These are phyloP conservation scores for Penicillium odoratum DNA, from an alignment of 495 filamentous ascomycete species.

Conservation along the genomic window DNA sequence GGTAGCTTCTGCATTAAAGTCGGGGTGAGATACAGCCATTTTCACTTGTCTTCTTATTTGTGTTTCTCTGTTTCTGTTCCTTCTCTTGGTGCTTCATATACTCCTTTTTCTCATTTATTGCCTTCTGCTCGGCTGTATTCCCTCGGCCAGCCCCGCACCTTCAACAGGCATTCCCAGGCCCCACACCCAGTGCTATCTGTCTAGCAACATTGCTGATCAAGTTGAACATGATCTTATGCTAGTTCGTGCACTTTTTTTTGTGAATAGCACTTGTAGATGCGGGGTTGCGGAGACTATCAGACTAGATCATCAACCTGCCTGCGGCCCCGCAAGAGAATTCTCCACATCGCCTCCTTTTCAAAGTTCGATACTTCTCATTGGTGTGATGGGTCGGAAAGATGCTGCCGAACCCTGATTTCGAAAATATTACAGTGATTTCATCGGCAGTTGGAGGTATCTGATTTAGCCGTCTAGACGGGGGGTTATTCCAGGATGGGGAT, in stretches of 20 bases:
- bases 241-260: not conserved
- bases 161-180: not conserved
- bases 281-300: conserved; percentile 15
- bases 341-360: conserved; percentile 11
- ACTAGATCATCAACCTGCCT: conserved; percentile 4
- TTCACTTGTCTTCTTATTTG: not conserved
- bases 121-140: not conserved
- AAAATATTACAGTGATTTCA: not conserved
- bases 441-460: conserved; percentile 11
- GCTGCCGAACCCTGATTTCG: conserved; percentile 12
- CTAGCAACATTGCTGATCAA: not conserved
- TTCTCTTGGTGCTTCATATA: not conserved
- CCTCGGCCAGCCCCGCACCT: not conserved
- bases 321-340: conserved; percentile 16
- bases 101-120: not conserved
- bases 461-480: conserved; percentile 2
- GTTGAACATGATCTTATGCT: not conserved
- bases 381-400: conserved; percentile 5
- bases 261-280: conserved; percentile 4
- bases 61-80: not conserved
- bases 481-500: conserved; percentile 14
- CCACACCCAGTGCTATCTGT: not conserved
- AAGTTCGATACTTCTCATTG: conserved; percentile 9
- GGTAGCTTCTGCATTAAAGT: conserved; percentile 44
- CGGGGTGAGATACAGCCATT: conserved; percentile 31